Base-by-base conservation (phyloP, 176 grass and related monocot genomes). In the Oryza rufipogon region DNA sequence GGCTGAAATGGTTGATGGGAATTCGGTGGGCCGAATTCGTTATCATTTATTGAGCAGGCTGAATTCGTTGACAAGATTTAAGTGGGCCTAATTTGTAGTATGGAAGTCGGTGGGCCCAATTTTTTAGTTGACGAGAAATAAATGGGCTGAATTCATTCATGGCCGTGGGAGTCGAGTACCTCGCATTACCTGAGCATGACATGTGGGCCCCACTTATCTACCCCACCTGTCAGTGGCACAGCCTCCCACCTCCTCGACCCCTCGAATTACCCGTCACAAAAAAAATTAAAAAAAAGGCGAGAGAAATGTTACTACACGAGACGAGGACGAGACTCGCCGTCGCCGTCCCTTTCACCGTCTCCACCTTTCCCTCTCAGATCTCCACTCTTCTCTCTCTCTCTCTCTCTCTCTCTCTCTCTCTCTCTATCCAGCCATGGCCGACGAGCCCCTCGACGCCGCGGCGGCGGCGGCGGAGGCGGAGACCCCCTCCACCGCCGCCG, bases 361-460 rank as follows among this genome's bases (percentile, higher is more conserved):
- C 83, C 66, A 32, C 46, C 32, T 81, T 52, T 80, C 83, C 46
- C 42, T 65, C 72, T 56, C 71, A 81, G 77, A 91, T 84, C 81
- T 88, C 71, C 22, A 34, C 65, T 23, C 54, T 5, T 38, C 36
- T 48, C 33, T 76, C 77, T 65, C 61, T 22, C 36, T 60, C 74
- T 30, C 34, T 36, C 34, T 47, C 33, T 71, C 77, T 52, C 61
- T 52, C 61, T 26, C 26, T 60, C 68, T 30, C 20, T 48, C 61
- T 14, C 26, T 22, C 45, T 75, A 72, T 52, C 49, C 0, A 7
- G 54, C 86, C 73, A 88, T 91, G 90, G 48, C 73, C 48, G 82
- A 85, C 73, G 86, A 88, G 63, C 70, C 69, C 49, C 64, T 66
- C 0, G 70, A 56, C 52, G 54, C 64, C 38, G 46, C 81, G 17